phyloP scores from a whole-genome alignment of 305 asterid species.

The Fraxinus velutina region DNA sequence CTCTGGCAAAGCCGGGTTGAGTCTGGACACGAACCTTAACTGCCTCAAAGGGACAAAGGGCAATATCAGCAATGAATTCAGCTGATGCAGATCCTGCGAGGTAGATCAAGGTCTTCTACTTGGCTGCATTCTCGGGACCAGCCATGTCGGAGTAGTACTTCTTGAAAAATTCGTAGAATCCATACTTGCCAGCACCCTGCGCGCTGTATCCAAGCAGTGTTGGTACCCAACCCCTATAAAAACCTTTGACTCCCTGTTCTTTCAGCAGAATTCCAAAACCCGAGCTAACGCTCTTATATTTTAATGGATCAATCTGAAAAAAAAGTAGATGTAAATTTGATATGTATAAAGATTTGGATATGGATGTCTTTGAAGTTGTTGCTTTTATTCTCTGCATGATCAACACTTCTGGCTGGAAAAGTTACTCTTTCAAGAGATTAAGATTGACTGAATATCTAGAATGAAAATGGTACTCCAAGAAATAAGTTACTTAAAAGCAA shows the following conservation, averaged over 20 bases:
- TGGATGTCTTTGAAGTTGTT: neutral
- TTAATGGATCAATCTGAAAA: constrained; percentile 65
- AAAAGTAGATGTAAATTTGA: neutral
- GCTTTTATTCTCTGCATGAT: neutral
- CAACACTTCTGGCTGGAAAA: neutral
- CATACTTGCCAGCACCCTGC: constrained; percentile 92
- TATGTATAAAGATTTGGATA: neutral
- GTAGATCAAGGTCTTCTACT: constrained; percentile 72
- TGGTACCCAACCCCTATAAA: constrained; percentile 87
- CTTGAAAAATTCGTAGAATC: constrained; percentile 81
- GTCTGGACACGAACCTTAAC: constrained; percentile 88
- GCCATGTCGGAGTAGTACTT: constrained; percentile 79
- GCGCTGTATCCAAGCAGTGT: constrained; percentile 87
- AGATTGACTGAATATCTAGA: neutral
- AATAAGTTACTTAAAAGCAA: neutral
- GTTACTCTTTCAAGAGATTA: neutral
- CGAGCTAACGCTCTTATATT: constrained; percentile 77
- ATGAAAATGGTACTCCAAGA: neutral
- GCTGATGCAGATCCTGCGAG: constrained; percentile 93
- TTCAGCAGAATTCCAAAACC: constrained; percentile 68
- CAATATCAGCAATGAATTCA: constrained; percentile 75
- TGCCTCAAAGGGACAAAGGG: constrained; percentile 86
- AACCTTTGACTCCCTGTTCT: constrained; percentile 75
- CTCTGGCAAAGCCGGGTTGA: constrained; percentile 79
- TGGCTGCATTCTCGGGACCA: constrained; percentile 71